Conservation (phyloP, 129 eudicot species). For the Helianthus tuberosus region DNA sequence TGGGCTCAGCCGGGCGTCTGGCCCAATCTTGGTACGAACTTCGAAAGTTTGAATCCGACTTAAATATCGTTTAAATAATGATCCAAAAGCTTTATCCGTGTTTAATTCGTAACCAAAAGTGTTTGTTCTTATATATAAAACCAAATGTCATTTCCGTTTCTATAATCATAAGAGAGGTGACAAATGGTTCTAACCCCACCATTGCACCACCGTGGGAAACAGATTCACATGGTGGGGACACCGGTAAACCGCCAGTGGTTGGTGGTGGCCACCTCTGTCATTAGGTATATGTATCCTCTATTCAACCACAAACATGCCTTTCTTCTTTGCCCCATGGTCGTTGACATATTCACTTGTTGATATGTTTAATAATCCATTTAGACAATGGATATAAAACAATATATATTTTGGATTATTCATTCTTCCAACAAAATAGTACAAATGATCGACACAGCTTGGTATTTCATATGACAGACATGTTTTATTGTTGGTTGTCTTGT, state of each 20-base stretch:
- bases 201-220: constrained; percentile 36
- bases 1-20: no score
- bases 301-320: constrained; percentile 36
- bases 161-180: constrained; percentile 2
- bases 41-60: no score
- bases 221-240: constrained; percentile 41
- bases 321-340: constrained; percentile 46
- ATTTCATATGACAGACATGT: constrained; percentile 19
- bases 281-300: constrained; percentile 5
- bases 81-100: no score
- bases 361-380: constrained; percentile 5
- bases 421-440: constrained; percentile 18
- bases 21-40: no score
- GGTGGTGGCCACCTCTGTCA: constrained; percentile 26
- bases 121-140: background rate
- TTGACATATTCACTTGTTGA: constrained; percentile 33
- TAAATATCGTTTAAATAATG: no score
- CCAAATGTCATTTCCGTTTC: constrained; percentile 4
- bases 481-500: background rate
- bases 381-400: constrained; percentile 27
- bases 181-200: constrained; percentile 33
- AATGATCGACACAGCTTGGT: constrained; percentile 10
- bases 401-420: constrained; percentile 3
- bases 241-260: constrained; percentile 27
- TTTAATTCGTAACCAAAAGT: background rate